Evolutionary conservation across 495 filamentous ascomycete genomes (phyloP).

Genomic region (Penicillium ochrochloron): DNA sequence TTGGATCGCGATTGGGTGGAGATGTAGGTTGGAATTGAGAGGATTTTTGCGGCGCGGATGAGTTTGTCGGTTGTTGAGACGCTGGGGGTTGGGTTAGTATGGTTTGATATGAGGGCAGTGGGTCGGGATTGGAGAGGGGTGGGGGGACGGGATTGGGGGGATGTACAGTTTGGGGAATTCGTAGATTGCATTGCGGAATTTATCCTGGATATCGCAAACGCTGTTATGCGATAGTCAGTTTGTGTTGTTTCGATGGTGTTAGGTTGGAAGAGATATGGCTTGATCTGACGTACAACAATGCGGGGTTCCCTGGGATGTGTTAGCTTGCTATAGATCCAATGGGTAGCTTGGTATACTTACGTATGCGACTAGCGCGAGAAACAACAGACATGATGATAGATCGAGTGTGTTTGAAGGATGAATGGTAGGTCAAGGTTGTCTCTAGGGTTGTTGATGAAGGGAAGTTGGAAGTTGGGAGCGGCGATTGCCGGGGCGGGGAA

Average conservation of each 20-base stretch:
- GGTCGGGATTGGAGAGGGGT: background rate
- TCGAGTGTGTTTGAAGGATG: background rate
- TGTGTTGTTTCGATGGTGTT: conserved; percentile 4
- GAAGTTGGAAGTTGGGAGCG: conserved; percentile 8
- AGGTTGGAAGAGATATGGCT: conserved; percentile 4
- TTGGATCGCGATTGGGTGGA: conserved; percentile 81
- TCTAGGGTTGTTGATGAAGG: conserved; percentile 16
- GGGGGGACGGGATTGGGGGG: background rate
- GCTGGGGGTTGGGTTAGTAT: conserved; percentile 15
- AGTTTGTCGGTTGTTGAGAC: conserved; percentile 48
- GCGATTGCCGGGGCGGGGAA: conserved; percentile 28
- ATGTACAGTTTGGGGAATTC: conserved; percentile 79
- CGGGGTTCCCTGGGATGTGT: conserved; percentile 61
- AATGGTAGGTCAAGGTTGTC: background rate
- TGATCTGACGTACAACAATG: conserved; percentile 62
- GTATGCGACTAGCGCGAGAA: conserved; percentile 40
- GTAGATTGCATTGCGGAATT: conserved; percentile 80
- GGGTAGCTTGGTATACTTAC: conserved; percentile 23
- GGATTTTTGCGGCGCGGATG: conserved; percentile 54
- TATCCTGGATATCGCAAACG: conserved; percentile 95
- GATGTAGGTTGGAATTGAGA: conserved; percentile 77
- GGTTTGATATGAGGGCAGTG: background rate
- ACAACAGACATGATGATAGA: conserved; percentile 37
- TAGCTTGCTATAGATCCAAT: conserved; percentile 19
- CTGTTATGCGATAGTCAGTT: conserved; percentile 49